Evolutionary conservation across 139 green algal genomes (phyloP), one percentile per base, ranked within the genome.

Genomic region (Picochlorum sp.): DNA sequence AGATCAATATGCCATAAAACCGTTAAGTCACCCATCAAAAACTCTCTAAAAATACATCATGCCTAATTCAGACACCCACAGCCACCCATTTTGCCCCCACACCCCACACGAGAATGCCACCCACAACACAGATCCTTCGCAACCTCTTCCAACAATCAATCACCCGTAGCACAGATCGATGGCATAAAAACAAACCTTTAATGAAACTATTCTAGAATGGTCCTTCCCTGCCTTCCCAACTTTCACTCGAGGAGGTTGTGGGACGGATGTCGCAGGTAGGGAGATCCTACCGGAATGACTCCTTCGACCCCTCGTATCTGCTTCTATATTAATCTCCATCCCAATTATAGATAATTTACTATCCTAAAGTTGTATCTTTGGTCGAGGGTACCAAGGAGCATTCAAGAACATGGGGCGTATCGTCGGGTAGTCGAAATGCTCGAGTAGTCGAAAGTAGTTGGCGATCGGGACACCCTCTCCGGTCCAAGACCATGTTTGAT

Each of bases 121-220:
- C 34, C 34, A 41, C 34, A 6, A 41, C 34, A 41, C 34, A 41
- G 34, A 41, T 41, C 34, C 34, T 41, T 41, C 34, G 34, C 34
- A 11, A 41, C 34, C 7, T 41, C 8, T 41, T 41, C 34, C 34
- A 11, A 41, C 8, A 41, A 11, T 41, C 34, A 11, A 9, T 7
- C 34, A 41, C 8, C 34, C 34, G 34, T 41, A 9, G 47, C 47
- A 54, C n/a, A 26, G 47, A 54, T 54, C n/a, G 11, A 54, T 21
- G 7, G n/a, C 47, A 26, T 54, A 24, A 54, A 54, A 54, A 54
- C n/a, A 61, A 38, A 64, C 71, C 71, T 78, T 74, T 32, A 78
- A 60, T 6, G 59, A 58, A 3, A 49, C 65, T 21, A 78, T 61
- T 6, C 71, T 62, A 11, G 71, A 49, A n/a, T 59, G n/a, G 0